Base-by-base conservation (phyloP, 805 yeast genomes). In the Lipomyces orientalis region DNA sequence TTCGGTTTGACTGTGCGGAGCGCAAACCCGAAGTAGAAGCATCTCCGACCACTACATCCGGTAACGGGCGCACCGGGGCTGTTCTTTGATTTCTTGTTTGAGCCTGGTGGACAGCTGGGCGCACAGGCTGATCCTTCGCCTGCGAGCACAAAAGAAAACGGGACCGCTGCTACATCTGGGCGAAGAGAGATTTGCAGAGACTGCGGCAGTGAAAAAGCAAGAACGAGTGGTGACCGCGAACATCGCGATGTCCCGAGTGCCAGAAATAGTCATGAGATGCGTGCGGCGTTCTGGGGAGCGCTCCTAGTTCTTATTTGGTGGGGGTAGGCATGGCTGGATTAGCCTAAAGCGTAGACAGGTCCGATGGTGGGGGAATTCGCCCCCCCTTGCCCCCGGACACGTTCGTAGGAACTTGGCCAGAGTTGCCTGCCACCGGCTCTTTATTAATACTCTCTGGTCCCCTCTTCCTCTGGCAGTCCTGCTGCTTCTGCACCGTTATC, bases 401-500 rank as follows among this genome's bases (percentile, higher is more conserved):
- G 29, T 25, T 25, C 29, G 29, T 25, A 25, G 29, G n/a, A n/a
- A n/a, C n/a, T n/a, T n/a, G n/a, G n/a, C n/a, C 3, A 43, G 19
- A 43, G 16, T 43, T 43, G 25, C 25, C 49, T 22, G 22, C 22
- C 49, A 19, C 49, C 19, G 3, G 49, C 25, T 43, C 22, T 43
- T 6, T 43, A 37, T 37, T 37, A 43, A 43, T 8, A 22, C 49
- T n/a, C 7, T 49, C 51, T 12, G 7, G 52, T 16, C 31, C 46
- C 19, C 25, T 12, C 19, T 43, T 59, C 35, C 9, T 52, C 34
- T 35, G 3, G 39, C 58, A 12, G 31, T 29, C 9, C 10, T 16
- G 16, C 34, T 52, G 25, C 58, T 34, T 58, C 12, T 12, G 16
- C 31, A 31, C 7, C 59, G 34, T 61, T 60, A 51, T 7, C 58